Base-by-base conservation (phyloP, 305 asterid genomes). In the Rubia occidens region DNA sequence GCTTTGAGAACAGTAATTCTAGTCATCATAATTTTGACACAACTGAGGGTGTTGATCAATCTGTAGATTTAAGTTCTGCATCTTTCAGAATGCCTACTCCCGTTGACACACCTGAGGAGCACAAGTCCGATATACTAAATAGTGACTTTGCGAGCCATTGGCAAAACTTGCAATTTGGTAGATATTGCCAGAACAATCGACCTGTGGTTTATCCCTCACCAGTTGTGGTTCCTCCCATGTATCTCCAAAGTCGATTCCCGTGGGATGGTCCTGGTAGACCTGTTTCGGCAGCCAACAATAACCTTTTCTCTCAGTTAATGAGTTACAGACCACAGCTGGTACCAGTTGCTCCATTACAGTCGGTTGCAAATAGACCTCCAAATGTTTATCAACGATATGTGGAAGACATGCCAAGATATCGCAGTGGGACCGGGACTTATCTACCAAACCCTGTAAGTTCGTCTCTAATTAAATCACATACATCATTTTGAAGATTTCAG, bases 391-490 rank as follows among this genome's bases (percentile, higher is more conserved):
- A 80, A 74, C 83, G 72, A 60, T 86, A 79, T 79, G 74, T 75
- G 66, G 96, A 94, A 77, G 96, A 87, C 58, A 75, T 90, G 82
- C 98, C 98, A 45, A 90, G 95, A 83, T 81, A 85, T 72, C 96
- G 94, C 67, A 85, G 89, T 55, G 98, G 98, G 75, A 94, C 98
- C 5, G 98, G 98, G 72, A 94, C 98, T 21, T 94, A 94, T 86
- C 84, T 94, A 82, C 98, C 98, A 44, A 93, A 87, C 80, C 95
- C 95, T 81, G 98, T 93, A 82, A 90, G 98, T 59, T 77, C 67
- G n/a, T 72, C 15, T 73, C 53, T 81, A 37, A 18, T 17, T 3
- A 2, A 63, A 14, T 21, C 11, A 49, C 21, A 29, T 29, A 1
- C 32, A 29, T 29, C 32, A 29, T 29, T 2, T 29, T 29, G 32